Base-by-base conservation (phyloP, 192 early-diverging fungal genomes). In the Entomortierella chlamydospora region DNA sequence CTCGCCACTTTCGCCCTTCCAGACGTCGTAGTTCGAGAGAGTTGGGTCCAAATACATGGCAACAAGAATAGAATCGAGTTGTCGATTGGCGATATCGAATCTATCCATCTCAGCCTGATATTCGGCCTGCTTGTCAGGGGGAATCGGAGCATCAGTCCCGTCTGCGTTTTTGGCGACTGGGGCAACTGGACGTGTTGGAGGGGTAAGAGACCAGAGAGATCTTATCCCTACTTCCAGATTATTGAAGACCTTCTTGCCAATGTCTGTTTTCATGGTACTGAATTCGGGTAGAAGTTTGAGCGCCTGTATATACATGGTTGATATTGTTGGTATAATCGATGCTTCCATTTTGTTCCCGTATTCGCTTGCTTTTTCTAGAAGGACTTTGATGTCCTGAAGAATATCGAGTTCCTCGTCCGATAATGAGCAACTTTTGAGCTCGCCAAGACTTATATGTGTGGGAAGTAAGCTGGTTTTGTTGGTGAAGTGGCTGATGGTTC, bases 351-450 rank as follows among this genome's bases (percentile, higher is more conserved):
- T 34, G 15, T 51, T 63, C 30, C 45, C 61, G 47, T 63, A 63
- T 34, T 34, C 10, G 61, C 61, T 63, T 5, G 61, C 61, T 13
- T 51, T 63, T 63, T 63, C 47, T 15, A 63, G 30, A 63, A 63
- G 33, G 8, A 20, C 0, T 30, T 34, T 10, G 28, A 63, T 63
- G n/a, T 63, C 61, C 29, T 51, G 1, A 51, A 63, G 45, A 51
- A 29, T 37, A 31, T 49, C 61, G 0, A 63, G 29, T 63, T 63
- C 61, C 30, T 0, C 20, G 9, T 0, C 8, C 30, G 29, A 51
- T 18, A 63, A 45, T 25, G 29, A 52, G 31, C 49, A 63, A 51
- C 31, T n/a, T 0, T 63, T 51, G 61, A 51, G 47, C 28, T 51
- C 49, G n/a, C 50, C 31, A 30, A 31, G 26, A 5, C 50, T 63